phyloP scores from a whole-genome alignment of 1,284 basidiomycete genomes.

The Wolfiporia cocos region DNA sequence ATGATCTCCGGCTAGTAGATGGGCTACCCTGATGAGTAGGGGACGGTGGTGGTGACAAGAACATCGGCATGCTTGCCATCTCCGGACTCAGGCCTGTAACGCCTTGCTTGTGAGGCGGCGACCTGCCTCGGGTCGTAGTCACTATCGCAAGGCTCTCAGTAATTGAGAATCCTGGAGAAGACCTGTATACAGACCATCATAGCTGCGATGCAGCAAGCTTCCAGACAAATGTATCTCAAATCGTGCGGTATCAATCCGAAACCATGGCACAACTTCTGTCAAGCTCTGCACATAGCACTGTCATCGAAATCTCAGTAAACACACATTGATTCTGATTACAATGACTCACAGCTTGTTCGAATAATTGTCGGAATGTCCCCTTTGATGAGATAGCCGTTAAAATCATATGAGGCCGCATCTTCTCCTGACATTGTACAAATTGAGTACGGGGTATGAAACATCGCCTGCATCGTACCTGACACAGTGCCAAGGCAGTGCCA shows the following conservation, averaged over 20 bases:
- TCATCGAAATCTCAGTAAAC: conserved; percentile 1
- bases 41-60: conserved; percentile 9
- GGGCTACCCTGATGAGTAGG: conserved; percentile 8
- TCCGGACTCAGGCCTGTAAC: too few relatives aligned
- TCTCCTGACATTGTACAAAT: conserved; percentile 31
- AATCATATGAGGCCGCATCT: conserved; percentile 56
- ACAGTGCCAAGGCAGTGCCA: conserved; percentile 31
- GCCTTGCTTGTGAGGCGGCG: too few relatives aligned
- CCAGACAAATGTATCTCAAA: conserved; percentile 31
- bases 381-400: conserved; percentile 39
- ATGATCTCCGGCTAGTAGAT: conserved; percentile 4
- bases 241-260: conserved; percentile 25
- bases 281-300: conserved; percentile 24
- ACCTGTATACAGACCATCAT: too few relatives aligned
- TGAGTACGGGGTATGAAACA: not conserved
- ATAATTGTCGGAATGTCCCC: conserved; percentile 40
- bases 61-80: conserved; percentile 10
- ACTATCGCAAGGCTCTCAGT: too few relatives aligned
- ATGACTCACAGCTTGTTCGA: conserved; percentile 45
- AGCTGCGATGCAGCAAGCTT: too few relatives aligned
- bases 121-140: too few relatives aligned
- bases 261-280: conserved; percentile 31
- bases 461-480: conserved; percentile 32
- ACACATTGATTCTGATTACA: not conserved
- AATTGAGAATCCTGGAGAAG: too few relatives aligned